These are phyloP conservation scores for Ceraceosorus guamensis DNA, from an alignment of 1,284 basidiomycete genomes.

Conservation along the genomic window DNA sequence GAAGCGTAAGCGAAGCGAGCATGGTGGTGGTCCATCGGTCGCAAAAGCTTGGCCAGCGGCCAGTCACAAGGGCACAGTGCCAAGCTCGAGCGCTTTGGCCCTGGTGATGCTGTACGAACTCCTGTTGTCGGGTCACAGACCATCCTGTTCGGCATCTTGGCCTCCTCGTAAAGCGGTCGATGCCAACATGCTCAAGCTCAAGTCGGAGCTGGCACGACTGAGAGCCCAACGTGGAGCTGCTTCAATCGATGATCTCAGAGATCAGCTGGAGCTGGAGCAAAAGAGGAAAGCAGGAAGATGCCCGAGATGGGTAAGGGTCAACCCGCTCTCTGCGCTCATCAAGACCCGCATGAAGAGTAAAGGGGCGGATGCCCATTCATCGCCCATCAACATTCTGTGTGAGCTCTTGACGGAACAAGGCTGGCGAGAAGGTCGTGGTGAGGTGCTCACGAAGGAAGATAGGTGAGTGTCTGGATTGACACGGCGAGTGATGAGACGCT, in stretches of 20 bases:
- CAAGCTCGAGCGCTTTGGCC: conserved; percentile 18
- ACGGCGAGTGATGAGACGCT: not conserved
- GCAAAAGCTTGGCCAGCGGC: not conserved
- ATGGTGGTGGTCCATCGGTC: too few species aligned
- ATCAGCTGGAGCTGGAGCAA: conserved; percentile 8
- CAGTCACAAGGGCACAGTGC: not conserved
- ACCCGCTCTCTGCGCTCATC: conserved; percentile 2
- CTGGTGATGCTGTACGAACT: conserved; percentile 42
- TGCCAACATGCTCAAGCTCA: conserved; percentile 78
- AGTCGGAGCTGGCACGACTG: conserved; percentile 72
- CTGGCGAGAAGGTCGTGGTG: conserved; percentile 18
- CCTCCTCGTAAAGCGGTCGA: conserved; percentile 30
- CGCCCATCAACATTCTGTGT: conserved; percentile 51
- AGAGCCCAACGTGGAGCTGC: conserved; percentile 57
- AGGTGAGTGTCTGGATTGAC: conserved; percentile 18
- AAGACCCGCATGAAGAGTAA: too few species aligned
- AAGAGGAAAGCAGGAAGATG: conserved; percentile 26
- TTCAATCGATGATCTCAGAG: conserved; percentile 25
- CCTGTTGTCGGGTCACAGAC: conserved; percentile 24
- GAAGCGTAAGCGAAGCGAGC: too few species aligned
- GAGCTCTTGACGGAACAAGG: conserved; percentile 55
- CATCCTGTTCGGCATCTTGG: conserved; percentile 37
- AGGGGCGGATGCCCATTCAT: conserved; percentile 10
- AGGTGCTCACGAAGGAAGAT: conserved; percentile 15
- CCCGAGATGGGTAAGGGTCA: conserved; percentile 43